Base-by-base conservation (phyloP, 768 basidiomycete genomes). In the Termitomyces sp. region DNA sequence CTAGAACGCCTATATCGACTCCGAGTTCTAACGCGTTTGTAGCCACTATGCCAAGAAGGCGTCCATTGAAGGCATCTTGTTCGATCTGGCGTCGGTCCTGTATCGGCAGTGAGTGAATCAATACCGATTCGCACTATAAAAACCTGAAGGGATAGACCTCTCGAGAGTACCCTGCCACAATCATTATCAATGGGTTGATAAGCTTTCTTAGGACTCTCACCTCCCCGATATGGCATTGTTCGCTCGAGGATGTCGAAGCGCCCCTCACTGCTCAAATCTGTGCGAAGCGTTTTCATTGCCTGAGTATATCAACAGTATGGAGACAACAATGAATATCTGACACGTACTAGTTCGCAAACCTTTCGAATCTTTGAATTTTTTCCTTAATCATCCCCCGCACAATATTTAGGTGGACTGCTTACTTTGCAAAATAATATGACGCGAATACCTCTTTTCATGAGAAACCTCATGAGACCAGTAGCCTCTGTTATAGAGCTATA, bases 361-460 rank as follows among this genome's bases (percentile, higher is more conserved):
- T 89, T 91, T 36, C 93, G 79, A 33, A 89, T 86, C 91, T 93
- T 64, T 39, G 13, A 34, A 50, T 30, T 18, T 15, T 39, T 15
- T 27, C 20, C n/a, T 54, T 41, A 54, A 12, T 54, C 52, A n/a
- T 30, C 6, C 16, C 9, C 24, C 37, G n/a, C 24, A 37, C 20
- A 45, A 44, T 15, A 42, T 33, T 15, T 50, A 18, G n/a, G 9
- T 31, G 27, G 4, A 45, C 16, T n/a, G 22, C 63, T 16, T 54
- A 88, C 91, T 77, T 91, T 89, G 77, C 92, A 94, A 68, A 95
- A 96, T n/a, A 96, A 72, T 60, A 96, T 94, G 5, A 88, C 85
- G 34, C 91, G 77, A 33, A 94, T 70, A 2, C 93, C 93, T 3
- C 82, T 79, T 59, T 86, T 86, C 89, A 96, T 92, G 53, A 95